Percentiles rank a stretch among this genome's conserved stretches.
Conservation (phyloP, 2,329 filamentous ascomycete species). For the Diaporthe citri region DNA sequence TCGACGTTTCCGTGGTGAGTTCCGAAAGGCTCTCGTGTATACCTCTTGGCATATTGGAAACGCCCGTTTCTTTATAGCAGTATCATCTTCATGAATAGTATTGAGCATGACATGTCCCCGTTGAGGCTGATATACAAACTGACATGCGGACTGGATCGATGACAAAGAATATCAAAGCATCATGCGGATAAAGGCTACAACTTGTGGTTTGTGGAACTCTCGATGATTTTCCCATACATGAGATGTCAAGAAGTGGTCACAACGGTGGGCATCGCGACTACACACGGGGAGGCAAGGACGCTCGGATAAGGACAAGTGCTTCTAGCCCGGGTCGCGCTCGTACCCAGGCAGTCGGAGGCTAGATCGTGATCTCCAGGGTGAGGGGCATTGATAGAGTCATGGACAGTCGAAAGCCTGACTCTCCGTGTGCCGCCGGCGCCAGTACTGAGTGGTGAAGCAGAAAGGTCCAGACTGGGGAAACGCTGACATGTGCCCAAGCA, state of each 20-base stretch:
- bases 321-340: not conserved
- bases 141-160: not conserved
- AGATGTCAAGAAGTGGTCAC: not conserved
- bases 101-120: not conserved
- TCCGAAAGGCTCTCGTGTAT: not conserved
- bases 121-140: not conserved
- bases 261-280: not conserved
- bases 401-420: constrained; percentile 2
- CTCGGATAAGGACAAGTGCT: not conserved
- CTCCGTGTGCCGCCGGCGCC: constrained; percentile 20
- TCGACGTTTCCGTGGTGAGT: not conserved
- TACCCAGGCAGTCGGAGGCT: not conserved
- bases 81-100: too few species aligned
- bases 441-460: not conserved
- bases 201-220: too few species aligned
- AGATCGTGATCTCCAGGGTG: not conserved
- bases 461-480: constrained; percentile 5
- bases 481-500: constrained; percentile 11
- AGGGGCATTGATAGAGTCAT: constrained; percentile 21
- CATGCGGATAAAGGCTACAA: not conserved
- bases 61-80: not conserved
- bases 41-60: not conserved
- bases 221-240: too few species aligned
- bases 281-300: not conserved
- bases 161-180: not conserved